A percentile compares a stretch with the other conserved stretches of the same genome.
phyloP scores from a whole-genome alignment of 1,139 yeast species.

The Candida pseudocylindracea region DNA sequence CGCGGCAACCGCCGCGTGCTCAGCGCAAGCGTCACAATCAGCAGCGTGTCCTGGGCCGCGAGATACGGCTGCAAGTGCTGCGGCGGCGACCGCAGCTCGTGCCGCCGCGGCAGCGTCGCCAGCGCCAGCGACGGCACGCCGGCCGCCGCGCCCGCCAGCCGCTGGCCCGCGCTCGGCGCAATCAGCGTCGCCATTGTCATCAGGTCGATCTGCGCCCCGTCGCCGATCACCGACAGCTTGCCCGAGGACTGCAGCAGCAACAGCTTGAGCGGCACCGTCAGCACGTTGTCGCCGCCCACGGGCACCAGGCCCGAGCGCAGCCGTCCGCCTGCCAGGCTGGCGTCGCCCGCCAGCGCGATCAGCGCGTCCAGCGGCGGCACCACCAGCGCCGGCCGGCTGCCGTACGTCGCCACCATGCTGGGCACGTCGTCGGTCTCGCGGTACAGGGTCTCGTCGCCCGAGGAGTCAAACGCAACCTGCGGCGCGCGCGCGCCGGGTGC shows the following conservation, averaged over 20 bases:
- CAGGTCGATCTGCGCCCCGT: slow-evolving; percentile 18
- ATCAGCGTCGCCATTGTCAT: slow-evolving; percentile 32
- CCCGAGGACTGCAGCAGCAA: slow-evolving; percentile 20
- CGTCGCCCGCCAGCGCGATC: slow-evolving; percentile 1
- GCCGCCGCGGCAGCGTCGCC: slow-evolving; percentile 2
- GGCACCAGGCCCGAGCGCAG: slow-evolving; percentile 2
- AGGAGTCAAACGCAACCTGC: slow-evolving; percentile 1
- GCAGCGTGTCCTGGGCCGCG: slow-evolving; percentile 23
- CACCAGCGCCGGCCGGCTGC: not conserved
- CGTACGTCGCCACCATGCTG: not conserved
- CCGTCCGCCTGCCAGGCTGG: slow-evolving; percentile 1
- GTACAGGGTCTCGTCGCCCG: not conserved
- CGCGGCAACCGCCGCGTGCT: slow-evolving; percentile 20
- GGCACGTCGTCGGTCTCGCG: slow-evolving; percentile 1
- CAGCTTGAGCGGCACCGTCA: slow-evolving; percentile 30
- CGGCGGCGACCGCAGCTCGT: slow-evolving; percentile 1
- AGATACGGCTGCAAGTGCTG: slow-evolving; percentile 1
- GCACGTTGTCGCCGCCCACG: slow-evolving; percentile 11
- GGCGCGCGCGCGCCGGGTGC: too few species aligned
- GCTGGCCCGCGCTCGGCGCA: slow-evolving; percentile 12
- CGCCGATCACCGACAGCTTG: slow-evolving; percentile 18
- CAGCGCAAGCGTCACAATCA: slow-evolving; percentile 30
- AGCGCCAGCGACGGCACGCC: slow-evolving; percentile 1
- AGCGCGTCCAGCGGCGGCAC: slow-evolving; percentile 1
- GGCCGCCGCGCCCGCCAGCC: slow-evolving; percentile 2